These are phyloP conservation scores for Pelargonium fulgidum DNA, from an alignment of 441 rosid genomes.

Conservation along the genomic window DNA sequence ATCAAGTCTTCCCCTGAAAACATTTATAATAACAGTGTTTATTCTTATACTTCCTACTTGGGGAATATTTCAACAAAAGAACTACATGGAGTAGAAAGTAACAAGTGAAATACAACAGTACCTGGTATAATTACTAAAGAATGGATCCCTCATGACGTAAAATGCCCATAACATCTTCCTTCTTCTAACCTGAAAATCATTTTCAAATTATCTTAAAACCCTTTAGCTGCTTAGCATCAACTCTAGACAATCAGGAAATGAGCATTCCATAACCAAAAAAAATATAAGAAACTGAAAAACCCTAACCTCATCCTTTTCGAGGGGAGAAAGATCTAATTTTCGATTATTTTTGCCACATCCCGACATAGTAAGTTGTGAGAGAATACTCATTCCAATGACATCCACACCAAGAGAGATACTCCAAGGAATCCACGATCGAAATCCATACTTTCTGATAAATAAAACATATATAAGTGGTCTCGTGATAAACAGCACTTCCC, in stretches of 20 bases:
- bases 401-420: slow-evolving; percentile 68
- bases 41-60: background rate
- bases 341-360: slow-evolving; percentile 33
- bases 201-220: slow-evolving; percentile 16
- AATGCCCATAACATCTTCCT: slow-evolving; percentile 87
- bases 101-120: slow-evolving; percentile 15
- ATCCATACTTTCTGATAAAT: slow-evolving; percentile 65
- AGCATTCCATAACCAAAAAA: slow-evolving; percentile 8
- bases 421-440: slow-evolving; percentile 90
- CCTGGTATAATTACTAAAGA: slow-evolving; percentile 82
- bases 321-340: slow-evolving; percentile 35
- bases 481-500: slow-evolving; percentile 63
- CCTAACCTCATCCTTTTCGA: slow-evolving; percentile 74
- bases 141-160: slow-evolving; percentile 93
- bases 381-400: slow-evolving; percentile 44
- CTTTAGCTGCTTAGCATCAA: slow-evolving; percentile 14
- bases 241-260: background rate
- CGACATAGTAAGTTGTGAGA: slow-evolving; percentile 37
- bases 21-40: slow-evolving; percentile 7
- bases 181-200: slow-evolving; percentile 51
- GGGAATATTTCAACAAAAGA: slow-evolving; percentile 1
- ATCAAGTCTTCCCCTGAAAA: slow-evolving; percentile 74
- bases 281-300: slow-evolving; percentile 9
- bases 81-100: background rate
- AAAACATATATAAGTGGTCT: slow-evolving; percentile 85